Percentiles rank a stretch among this genome's conserved stretches.
Evolutionary conservation across 2,329 filamentous ascomycete species (phyloP).

Genomic region (Aspergillus quadricinctus): DNA sequence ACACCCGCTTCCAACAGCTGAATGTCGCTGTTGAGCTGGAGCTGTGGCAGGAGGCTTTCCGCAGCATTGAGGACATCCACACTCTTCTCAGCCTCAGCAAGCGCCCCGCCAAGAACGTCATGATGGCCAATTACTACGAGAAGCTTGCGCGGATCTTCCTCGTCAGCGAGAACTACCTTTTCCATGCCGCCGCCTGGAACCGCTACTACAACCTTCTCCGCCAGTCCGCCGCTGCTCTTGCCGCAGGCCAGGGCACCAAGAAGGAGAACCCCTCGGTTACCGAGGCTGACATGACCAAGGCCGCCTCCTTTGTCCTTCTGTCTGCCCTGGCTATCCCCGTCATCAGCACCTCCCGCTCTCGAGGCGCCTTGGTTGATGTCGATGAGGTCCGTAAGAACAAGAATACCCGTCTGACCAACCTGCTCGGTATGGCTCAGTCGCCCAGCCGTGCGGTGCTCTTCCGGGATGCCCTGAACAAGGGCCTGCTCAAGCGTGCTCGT

Average conservation of each 20-base stretch:
- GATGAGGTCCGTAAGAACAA: slow-evolving; percentile 98
- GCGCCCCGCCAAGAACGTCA: slow-evolving; percentile 94
- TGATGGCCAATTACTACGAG: slow-evolving; percentile 99
- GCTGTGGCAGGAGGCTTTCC: slow-evolving; percentile 98
- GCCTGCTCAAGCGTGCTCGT: slow-evolving; percentile 83
- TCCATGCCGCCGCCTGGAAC: slow-evolving; percentile 97
- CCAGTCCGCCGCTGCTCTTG: slow-evolving; percentile 78
- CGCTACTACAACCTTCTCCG: slow-evolving; percentile 95
- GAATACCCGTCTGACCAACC: slow-evolving; percentile 93
- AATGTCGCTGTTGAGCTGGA: slow-evolving; percentile 98
- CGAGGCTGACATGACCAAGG: slow-evolving; percentile 87
- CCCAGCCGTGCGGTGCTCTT: slow-evolving; percentile 88
- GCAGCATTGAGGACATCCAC: slow-evolving; percentile 98
- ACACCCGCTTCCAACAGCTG: slow-evolving; percentile 96
- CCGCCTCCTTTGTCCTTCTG: slow-evolving; percentile 90
- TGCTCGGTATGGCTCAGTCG: slow-evolving; percentile 85
- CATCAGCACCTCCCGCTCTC: slow-evolving; percentile 95
- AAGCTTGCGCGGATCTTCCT: slow-evolving; percentile 98
- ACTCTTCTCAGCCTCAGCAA: slow-evolving; percentile 96
- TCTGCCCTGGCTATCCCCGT: slow-evolving; percentile 97
- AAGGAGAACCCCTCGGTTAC: slow-evolving; percentile 87
- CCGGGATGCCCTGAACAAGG: slow-evolving; percentile 93
- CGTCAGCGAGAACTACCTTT: slow-evolving; percentile 98
- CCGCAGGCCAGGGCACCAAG: slow-evolving; percentile 83
- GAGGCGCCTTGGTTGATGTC: slow-evolving; percentile 91